Evolutionary conservation across 345 rosid species (phyloP).

Genomic region (Linum lewisii): DNA sequence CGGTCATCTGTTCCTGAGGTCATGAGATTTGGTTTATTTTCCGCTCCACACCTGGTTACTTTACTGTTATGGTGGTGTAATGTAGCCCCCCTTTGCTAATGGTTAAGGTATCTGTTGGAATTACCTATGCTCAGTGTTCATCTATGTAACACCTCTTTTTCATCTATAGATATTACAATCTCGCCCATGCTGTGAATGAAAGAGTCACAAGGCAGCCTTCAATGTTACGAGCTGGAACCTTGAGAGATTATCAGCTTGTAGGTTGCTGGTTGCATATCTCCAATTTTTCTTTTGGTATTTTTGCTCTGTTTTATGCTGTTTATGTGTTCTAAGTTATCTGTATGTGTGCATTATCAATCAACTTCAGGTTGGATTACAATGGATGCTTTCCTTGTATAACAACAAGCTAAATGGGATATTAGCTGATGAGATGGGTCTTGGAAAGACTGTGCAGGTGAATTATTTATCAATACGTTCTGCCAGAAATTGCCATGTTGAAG

Average conservation of each 20-base stretch:
- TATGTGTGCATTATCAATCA: slow-evolving; percentile 8
- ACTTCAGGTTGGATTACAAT: slow-evolving; percentile 90
- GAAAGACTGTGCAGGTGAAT: slow-evolving; percentile 97
- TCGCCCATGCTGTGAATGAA: slow-evolving; percentile 99
- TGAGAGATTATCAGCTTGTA: slow-evolving; percentile 99
- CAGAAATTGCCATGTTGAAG: background rate
- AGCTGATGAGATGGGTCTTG: slow-evolving; percentile 99
- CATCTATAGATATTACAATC: slow-evolving; percentile 69
- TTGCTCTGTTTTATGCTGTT: background rate
- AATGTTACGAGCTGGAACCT: slow-evolving; percentile 85
- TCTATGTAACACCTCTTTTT: background rate
- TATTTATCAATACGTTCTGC: background rate
- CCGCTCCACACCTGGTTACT: background rate
- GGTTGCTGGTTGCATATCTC: slow-evolving; percentile 23
- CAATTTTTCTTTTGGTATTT: slow-evolving; percentile 6
- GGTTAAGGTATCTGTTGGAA: background rate
- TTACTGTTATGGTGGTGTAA: background rate
- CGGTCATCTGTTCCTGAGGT: background rate
- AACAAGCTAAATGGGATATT: slow-evolving; percentile 96
- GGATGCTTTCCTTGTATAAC: slow-evolving; percentile 99
- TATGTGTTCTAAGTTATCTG: slow-evolving; percentile 9
- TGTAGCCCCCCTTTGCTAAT: background rate
- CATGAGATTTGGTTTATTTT: background rate
- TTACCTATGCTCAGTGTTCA: background rate
- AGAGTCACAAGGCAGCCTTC: slow-evolving; percentile 87